phyloP scores from a whole-genome alignment of 192 early-diverging fungal species.

The Oehlia diaphana region DNA sequence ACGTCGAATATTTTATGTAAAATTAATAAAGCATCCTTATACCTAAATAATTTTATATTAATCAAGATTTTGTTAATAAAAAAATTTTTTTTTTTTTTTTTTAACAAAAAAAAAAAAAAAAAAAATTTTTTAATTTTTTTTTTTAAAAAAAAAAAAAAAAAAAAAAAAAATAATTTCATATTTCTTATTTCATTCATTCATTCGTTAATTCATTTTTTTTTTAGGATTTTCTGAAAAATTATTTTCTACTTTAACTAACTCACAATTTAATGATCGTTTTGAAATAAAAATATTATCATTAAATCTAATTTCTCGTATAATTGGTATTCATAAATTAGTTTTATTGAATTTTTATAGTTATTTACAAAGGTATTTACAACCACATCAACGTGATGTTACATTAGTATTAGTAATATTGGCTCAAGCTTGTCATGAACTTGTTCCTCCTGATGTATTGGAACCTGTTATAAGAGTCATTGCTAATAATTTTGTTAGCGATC shows the following conservation, averaged over 20 bases:
- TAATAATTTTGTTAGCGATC: conserved; percentile 95
- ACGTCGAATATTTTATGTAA: neutral
- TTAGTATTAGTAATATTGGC: conserved; percentile 87
- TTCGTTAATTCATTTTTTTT: neutral
- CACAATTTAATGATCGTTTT: conserved; percentile 79
- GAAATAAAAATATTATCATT: conserved; percentile 89
- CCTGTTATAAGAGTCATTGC: conserved; percentile 89
- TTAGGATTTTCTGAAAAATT: conserved; percentile 90
- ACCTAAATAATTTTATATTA: neutral
- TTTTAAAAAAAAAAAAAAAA: too few relatives aligned
- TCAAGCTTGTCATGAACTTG: conserved; percentile 88
- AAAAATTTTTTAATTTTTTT: too few relatives aligned
- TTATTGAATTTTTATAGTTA: conserved; percentile 91
- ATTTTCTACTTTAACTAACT: conserved; percentile 73
- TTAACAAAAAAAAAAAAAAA: neutral
- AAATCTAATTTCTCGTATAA: conserved; percentile 92
- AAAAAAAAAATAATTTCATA: neutral
- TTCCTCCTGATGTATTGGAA: conserved; percentile 91
- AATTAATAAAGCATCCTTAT: neutral
- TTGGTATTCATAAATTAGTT: conserved; percentile 93
- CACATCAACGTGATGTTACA: conserved; percentile 93
- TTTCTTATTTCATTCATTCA: neutral
- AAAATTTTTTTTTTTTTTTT: neutral
- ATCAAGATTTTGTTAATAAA: neutral
- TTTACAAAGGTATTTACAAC: conserved; percentile 92